phyloP scores from a whole-genome alignment of 1,284 basidiomycete genomes.

The Malassezia obtusa region DNA sequence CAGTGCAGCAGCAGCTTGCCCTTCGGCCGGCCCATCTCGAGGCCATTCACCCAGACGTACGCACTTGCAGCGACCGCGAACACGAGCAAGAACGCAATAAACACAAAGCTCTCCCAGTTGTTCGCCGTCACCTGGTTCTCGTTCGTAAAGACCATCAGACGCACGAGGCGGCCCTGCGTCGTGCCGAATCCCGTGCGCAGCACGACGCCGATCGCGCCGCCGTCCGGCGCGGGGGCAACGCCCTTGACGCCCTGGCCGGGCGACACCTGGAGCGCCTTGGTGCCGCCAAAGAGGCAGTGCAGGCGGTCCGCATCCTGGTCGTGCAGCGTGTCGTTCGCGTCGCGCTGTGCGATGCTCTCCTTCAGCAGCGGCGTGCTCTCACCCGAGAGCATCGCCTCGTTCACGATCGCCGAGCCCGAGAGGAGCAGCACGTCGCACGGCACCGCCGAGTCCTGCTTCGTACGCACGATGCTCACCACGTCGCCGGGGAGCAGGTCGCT shows the following conservation, averaged over 20 bases:
- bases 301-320: slow-evolving; percentile 43
- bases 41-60: slow-evolving; percentile 44
- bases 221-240: slow-evolving; percentile 36
- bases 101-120: slow-evolving; percentile 46
- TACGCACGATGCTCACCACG: slow-evolving; percentile 42
- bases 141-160: slow-evolving; percentile 48
- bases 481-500: slow-evolving; percentile 44
- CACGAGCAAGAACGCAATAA: slow-evolving; percentile 46
- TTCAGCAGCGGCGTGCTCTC: slow-evolving; percentile 47
- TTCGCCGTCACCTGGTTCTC: slow-evolving; percentile 45
- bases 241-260: slow-evolving; percentile 26
- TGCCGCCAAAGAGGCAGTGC: slow-evolving; percentile 47
- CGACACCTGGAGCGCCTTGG: slow-evolving; percentile 46
- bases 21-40: slow-evolving; percentile 43
- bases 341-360: slow-evolving; percentile 43
- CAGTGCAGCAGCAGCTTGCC: slow-evolving; percentile 47
- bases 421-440: slow-evolving; percentile 41
- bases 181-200: slow-evolving; percentile 47
- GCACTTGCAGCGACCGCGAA: slow-evolving; percentile 44
- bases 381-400: slow-evolving; percentile 48
- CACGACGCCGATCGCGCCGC: slow-evolving; percentile 38
- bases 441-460: slow-evolving; percentile 44
- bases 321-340: slow-evolving; percentile 36
- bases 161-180: slow-evolving; percentile 46
- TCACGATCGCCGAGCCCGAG: slow-evolving; percentile 40